These are phyloP conservation scores for Thielaviopsis ethacetica DNA, from an alignment of 2,329 filamentous ascomycete genomes.

Conservation along the genomic window DNA sequence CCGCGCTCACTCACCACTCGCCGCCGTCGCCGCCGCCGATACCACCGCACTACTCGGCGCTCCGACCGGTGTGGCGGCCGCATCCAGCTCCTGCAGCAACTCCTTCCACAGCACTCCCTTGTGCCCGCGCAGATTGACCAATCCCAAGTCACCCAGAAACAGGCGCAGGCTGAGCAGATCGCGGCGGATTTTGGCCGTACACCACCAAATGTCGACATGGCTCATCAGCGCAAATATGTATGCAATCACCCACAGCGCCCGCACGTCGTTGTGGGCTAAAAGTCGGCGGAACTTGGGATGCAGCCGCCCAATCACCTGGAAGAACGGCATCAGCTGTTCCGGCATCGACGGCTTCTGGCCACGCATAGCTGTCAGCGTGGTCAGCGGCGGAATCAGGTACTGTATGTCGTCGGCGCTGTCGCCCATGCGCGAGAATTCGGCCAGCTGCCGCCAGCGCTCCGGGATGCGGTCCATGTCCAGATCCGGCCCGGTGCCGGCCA, in stretches of 20 bases:
- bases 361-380: slow-evolving; percentile 6
- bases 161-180: slow-evolving; percentile 14
- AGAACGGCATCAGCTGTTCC: slow-evolving; percentile 14
- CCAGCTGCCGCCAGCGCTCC: slow-evolving; percentile 12
- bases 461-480: slow-evolving; percentile 13
- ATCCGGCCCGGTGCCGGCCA: slow-evolving; percentile 8
- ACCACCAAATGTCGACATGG: slow-evolving; percentile 16
- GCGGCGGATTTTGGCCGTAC: slow-evolving; percentile 10
- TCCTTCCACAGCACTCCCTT: slow-evolving; percentile 14
- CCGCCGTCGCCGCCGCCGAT: too few relatives aligned
- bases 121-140: slow-evolving; percentile 9
- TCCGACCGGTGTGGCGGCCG: not conserved
- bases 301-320: slow-evolving; percentile 14
- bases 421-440: slow-evolving; percentile 6
- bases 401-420: slow-evolving; percentile 8
- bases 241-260: slow-evolving; percentile 16
- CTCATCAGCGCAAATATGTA: slow-evolving; percentile 16
- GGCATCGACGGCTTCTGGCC: slow-evolving; percentile 1
- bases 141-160: slow-evolving; percentile 12
- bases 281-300: slow-evolving; percentile 14
- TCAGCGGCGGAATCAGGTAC: slow-evolving; percentile 12
- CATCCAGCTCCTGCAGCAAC: slow-evolving; percentile 15
- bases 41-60: not conserved
- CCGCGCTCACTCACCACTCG: too few relatives aligned
- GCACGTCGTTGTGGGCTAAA: slow-evolving; percentile 13